Percentiles rank a stretch among this genome's conserved stretches.
These are phyloP conservation scores for Xylaria sp. DNA, from an alignment of 2,329 filamentous ascomycete species.

Conservation along the genomic window DNA sequence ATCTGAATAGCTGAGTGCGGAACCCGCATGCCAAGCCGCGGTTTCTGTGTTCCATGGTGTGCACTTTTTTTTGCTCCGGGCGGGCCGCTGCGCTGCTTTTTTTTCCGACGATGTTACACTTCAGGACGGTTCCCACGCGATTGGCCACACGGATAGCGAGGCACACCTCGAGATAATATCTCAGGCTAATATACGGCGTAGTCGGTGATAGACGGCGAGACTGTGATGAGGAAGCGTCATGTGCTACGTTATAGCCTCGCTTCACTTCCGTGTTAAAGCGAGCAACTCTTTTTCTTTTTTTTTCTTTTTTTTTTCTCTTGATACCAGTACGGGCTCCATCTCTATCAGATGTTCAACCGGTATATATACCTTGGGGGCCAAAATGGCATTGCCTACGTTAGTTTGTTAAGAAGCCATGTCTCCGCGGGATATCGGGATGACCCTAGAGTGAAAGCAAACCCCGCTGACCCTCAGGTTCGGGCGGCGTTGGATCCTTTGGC, in stretches of 20 bases:
- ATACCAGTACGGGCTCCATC: too few species aligned
- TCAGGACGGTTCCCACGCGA: neutral
- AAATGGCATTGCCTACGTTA: neutral
- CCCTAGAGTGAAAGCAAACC: neutral
- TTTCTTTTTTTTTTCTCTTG: too few species aligned
- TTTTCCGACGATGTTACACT: neutral
- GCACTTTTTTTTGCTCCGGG: constrained; percentile 6
- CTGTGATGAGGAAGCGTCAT: neutral
- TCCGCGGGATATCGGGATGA: neutral
- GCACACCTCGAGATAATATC: neutral
- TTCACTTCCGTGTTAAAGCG: neutral
- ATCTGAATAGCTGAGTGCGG: neutral
- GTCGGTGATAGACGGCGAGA: neutral
- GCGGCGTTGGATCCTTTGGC: neutral
- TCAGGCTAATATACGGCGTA: neutral
- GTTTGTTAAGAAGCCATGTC: neutral
- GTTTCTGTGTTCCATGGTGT: neutral
- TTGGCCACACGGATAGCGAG: constrained; percentile 1
- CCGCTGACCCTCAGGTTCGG: constrained; percentile 10
- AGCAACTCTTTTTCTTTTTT: too few species aligned
- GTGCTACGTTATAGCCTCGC: neutral
- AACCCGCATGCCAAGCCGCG: neutral
- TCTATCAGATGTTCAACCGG: neutral
- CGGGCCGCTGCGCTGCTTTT: neutral
- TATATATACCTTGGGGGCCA: neutral